These are phyloP conservation scores for Gossypium aridum DNA, from an alignment of 441 rosid genomes.

Conservation along the genomic window DNA sequence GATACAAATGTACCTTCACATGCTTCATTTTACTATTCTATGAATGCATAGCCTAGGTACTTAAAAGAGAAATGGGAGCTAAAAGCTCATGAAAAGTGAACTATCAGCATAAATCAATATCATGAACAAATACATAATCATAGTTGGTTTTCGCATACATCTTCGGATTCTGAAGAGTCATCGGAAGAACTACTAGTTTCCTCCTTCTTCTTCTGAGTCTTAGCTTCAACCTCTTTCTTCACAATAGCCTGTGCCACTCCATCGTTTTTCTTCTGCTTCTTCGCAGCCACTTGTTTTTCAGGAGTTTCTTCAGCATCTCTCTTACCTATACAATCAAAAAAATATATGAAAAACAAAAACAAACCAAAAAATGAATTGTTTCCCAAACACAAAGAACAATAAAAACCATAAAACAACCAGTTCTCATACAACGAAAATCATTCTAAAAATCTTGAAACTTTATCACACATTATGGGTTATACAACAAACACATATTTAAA, in stretches of 20 bases:
- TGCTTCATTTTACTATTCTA: background rate
- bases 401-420: background rate
- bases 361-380: background rate
- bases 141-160: constrained; percentile 8
- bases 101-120: background rate
- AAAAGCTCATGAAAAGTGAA: background rate
- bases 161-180: constrained; percentile 40
- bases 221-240: constrained; percentile 6
- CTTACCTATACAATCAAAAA: background rate
- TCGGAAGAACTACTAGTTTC: constrained; percentile 1
- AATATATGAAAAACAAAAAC: background rate
- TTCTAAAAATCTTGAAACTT: background rate
- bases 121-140: background rate
- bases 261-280: constrained; percentile 12
- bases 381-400: background rate
- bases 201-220: constrained; percentile 7
- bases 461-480: background rate
- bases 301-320: constrained; percentile 4
- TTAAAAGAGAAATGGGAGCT: too few relatives aligned
- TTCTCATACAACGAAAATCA: background rate
- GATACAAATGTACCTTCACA: background rate
- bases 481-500: background rate
- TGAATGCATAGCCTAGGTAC: background rate
- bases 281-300: background rate
- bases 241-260: constrained; percentile 11